Conservation (phyloP, 306 rosid genomes). For the Luffa aegyptiaca region DNA sequence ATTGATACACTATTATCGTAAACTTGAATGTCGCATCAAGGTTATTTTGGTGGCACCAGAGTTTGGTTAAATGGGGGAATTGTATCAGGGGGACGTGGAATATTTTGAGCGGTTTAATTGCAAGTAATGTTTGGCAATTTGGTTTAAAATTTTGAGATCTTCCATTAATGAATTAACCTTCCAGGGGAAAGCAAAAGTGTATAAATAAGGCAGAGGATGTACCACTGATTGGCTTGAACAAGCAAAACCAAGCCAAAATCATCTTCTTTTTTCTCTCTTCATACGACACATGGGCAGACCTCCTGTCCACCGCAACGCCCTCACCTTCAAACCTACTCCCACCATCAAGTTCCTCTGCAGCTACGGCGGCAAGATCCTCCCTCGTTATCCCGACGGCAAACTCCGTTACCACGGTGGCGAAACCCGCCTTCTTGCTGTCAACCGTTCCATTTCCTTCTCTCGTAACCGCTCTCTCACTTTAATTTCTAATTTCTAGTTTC, state of each 20-base stretch:
- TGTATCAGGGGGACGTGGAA: not conserved
- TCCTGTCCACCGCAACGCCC: constrained; percentile 11
- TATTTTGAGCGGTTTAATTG: not conserved
- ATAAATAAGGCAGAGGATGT: not conserved
- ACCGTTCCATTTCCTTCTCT: constrained; percentile 52
- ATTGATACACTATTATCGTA: not conserved
- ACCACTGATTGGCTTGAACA: not conserved
- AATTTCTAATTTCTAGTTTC: not conserved
- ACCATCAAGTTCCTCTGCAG: constrained; percentile 77
- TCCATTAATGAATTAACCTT: not conserved
- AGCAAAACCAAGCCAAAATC: not conserved
- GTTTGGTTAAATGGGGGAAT: not conserved
- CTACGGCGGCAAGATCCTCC: constrained; percentile 87
- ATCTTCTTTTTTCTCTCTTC: too few relatives aligned
- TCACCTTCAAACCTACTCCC: constrained; percentile 6
- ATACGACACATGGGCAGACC: constrained; percentile 31
- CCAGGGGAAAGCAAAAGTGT: not conserved
- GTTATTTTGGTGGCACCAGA: not conserved
- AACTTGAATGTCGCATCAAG: not conserved
- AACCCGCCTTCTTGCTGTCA: constrained; percentile 70
- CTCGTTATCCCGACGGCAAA: constrained; percentile 83
- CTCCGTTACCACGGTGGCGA: constrained; percentile 89
- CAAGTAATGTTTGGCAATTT: not conserved
- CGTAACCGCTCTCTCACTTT: constrained; percentile 20
- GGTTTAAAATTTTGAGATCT: not conserved